Evolutionary conservation across 1,284 basidiomycete species (phyloP).

Genomic region (Irpex rosettiformis): DNA sequence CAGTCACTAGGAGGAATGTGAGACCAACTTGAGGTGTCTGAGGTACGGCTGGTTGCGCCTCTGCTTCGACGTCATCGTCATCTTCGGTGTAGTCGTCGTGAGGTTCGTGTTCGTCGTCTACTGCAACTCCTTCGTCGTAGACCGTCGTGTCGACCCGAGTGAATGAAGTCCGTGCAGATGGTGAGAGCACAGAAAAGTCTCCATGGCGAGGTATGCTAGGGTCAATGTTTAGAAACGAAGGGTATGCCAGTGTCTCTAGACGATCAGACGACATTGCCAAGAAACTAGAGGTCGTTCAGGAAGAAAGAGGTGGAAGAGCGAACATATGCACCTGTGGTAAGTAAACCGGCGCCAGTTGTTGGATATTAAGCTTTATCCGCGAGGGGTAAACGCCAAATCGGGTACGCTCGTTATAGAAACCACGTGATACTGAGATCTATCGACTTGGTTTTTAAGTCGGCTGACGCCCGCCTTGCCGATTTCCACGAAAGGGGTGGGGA

Average conservation of each 20-base stretch:
- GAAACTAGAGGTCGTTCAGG: neutral
- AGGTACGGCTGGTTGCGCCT: conserved; percentile 33
- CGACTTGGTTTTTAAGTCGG: neutral
- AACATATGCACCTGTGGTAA: neutral
- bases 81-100: conserved; percentile 8
- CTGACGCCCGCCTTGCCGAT: too few relatives aligned
- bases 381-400: neutral
- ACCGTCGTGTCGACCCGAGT: conserved; percentile 32
- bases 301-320: neutral
- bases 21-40: conserved; percentile 65
- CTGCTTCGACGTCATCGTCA: conserved; percentile 18
- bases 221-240: neutral
- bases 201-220: neutral
- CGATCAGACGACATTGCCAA: neutral
- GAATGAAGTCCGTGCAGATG: conserved; percentile 35
- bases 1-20: conserved; percentile 76
- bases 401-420: neutral
- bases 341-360: neutral
- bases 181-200: conserved; percentile 26
- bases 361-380: neutral
- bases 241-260: neutral
- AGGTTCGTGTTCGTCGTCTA: conserved; percentile 12
- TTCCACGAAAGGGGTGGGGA: too few relatives aligned
- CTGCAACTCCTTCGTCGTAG: conserved; percentile 18
- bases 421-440: neutral